Conservation (phyloP, 2,329 filamentous ascomycete species). For the Coleophoma cylindrospora region DNA sequence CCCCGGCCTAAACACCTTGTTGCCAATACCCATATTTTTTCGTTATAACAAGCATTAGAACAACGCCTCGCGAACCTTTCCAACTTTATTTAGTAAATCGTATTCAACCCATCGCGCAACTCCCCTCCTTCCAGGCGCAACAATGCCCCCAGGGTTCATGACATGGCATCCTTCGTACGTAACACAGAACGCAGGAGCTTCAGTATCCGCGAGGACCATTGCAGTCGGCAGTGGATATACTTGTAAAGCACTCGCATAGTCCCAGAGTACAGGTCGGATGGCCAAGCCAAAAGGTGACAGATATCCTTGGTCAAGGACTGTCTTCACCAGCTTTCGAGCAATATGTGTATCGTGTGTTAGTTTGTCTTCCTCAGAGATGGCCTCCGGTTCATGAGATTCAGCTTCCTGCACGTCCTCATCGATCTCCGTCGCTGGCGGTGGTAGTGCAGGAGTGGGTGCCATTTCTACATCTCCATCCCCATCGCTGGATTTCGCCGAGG, state of each 20-base stretch:
- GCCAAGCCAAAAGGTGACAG: constrained; percentile 82
- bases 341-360: constrained; percentile 35
- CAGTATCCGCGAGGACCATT: constrained; percentile 76
- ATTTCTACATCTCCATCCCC: constrained; percentile 28
- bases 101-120: constrained; percentile 86
- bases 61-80: constrained; percentile 22
- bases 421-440: constrained; percentile 33
- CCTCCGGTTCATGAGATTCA: constrained; percentile 10
- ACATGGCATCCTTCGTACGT: constrained; percentile 96
- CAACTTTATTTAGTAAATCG: constrained; percentile 42
- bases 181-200: constrained; percentile 76
- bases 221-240: constrained; percentile 86
- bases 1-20: constrained; percentile 1
- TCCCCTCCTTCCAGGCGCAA: constrained; percentile 63
- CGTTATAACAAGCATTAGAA: constrained; percentile 12
- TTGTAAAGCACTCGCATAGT: constrained; percentile 70
- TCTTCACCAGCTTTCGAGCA: constrained; percentile 80
- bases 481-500: constrained; percentile 32
- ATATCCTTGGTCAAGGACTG: constrained; percentile 84
- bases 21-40: too few species aligned
- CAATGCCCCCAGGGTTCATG: constrained; percentile 80
- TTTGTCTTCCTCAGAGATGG: constrained; percentile 4
- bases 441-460: constrained; percentile 7
- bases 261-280: constrained; percentile 82
- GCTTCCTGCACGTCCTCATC: constrained; percentile 25